Evolutionary conservation across 345 rosid species (phyloP).

Genomic region (Barbarea vulgaris): DNA sequence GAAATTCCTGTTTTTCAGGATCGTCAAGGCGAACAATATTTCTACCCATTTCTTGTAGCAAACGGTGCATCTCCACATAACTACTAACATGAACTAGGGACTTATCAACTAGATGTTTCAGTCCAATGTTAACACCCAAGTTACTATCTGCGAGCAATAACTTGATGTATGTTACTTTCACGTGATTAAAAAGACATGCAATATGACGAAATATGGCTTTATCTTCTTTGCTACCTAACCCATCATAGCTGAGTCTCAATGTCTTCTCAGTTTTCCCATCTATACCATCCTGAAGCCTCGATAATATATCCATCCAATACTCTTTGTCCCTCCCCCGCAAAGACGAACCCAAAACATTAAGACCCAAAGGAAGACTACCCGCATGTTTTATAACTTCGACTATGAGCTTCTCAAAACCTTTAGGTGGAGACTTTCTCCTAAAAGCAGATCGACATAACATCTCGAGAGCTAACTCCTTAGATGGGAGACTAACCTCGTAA

Average conservation of each 20-base stretch:
- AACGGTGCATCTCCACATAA: constrained; percentile 26
- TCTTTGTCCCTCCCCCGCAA: background rate
- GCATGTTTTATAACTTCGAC: background rate
- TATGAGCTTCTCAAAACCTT: background rate
- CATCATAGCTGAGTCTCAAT: background rate
- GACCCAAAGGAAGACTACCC: background rate
- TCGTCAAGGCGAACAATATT: constrained; percentile 1
- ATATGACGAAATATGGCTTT: background rate
- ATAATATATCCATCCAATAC: background rate
- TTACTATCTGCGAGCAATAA: background rate
- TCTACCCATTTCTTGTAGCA: constrained; percentile 33
- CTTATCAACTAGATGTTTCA: background rate
- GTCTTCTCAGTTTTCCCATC: background rate
- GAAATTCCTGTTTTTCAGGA: constrained; percentile 15
- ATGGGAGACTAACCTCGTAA: no score
- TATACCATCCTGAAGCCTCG: background rate
- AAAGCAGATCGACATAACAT: no score
- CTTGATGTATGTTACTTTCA: background rate
- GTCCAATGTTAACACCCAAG: background rate
- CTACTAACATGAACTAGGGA: background rate
- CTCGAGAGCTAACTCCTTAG: no score
- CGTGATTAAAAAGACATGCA: background rate
- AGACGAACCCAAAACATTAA: no score
- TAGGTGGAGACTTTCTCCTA: background rate
- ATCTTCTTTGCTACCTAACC: background rate